Base-by-base conservation (phyloP, 345 rosid species). In the Camelina laxa region DNA sequence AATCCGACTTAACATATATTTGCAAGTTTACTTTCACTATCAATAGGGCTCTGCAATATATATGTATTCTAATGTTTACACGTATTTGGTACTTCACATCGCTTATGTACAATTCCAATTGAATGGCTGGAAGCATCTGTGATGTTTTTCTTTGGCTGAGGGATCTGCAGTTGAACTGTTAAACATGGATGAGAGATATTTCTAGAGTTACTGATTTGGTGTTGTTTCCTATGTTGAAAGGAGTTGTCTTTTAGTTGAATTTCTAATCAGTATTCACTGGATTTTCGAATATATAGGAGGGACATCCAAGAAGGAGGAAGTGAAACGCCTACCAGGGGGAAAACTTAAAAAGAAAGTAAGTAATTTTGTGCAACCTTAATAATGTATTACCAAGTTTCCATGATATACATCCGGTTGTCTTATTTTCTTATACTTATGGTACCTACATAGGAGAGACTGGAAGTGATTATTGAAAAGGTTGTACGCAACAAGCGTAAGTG, bases 341-440 rank as follows among this genome's bases (percentile, higher is more conserved):
- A 94, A 94, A 82, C 22, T 91, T 20, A 91, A 94, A 88, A 94
- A 90, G 86, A 94, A 94, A 87, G 98, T 94, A 76, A 84, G 85
- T 55, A 51, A 36, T 30, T 8, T 24, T 55, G 47, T 10, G 45
- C 62, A 31, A 24, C n/a, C 39, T 8, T 67, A 22, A 45, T 67
- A 22, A 45, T 0, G 17, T 8, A 13, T n/a, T 15, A 16, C 39
- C 45, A 76, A 42, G 11, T 54, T 21, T 48, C 30, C 53, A 42
- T 39, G 42, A 39, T 11, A 0, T 11, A 39, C 42, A 39, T n/a
- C 41, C 8, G 3, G 33, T 41, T 72, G 13, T 67, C 51, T 44
- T 14, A 61, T 7, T 60, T 35, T 60, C 10, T 45, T 9, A 47
- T 48, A 14, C 22, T 35, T 61, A 9, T 6, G 51, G 13, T 72